Percentiles rank a stretch among this genome's conserved stretches.
phyloP scores from a whole-genome alignment of 192 early-diverging fungal species.

The Umbelopsis ramanniana region DNA sequence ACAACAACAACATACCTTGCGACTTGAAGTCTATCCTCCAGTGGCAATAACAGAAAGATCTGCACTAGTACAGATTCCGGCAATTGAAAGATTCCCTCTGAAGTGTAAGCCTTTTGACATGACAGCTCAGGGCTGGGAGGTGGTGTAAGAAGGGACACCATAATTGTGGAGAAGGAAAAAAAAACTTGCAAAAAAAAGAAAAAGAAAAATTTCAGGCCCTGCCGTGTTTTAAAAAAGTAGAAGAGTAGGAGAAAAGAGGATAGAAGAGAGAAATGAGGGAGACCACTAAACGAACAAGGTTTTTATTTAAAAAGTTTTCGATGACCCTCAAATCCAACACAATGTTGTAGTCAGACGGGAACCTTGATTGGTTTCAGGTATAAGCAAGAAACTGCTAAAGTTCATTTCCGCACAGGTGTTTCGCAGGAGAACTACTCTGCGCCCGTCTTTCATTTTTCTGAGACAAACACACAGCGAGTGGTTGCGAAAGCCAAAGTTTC shows the following conservation, averaged over 20 bases:
- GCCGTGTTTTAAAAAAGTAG: not conserved
- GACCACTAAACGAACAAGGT: not conserved
- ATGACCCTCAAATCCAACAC: slow-evolving; percentile 21
- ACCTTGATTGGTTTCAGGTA: slow-evolving; percentile 17
- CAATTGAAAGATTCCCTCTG: not conserved
- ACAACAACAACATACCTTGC: slow-evolving; percentile 19
- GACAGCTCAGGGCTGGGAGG: slow-evolving; percentile 3
- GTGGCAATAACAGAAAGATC: slow-evolving; percentile 3
- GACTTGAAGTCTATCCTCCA: not conserved
- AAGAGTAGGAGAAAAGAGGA: not conserved
- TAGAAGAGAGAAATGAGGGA: slow-evolving; percentile 11
- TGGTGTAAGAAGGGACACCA: slow-evolving; percentile 15
- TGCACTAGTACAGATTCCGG: slow-evolving; percentile 17
- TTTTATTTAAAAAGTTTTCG: slow-evolving; percentile 6
- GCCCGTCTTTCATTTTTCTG: slow-evolving; percentile 23
- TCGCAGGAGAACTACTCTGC: slow-evolving; percentile 18
- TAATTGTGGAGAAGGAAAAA: not conserved
- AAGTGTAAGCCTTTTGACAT: not conserved
- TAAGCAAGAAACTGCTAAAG: slow-evolving; percentile 23
- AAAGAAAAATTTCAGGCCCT: not conserved
- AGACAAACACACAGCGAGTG: slow-evolving; percentile 17
- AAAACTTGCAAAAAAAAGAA: not conserved
- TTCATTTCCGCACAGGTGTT: slow-evolving; percentile 20
- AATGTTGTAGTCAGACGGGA: slow-evolving; percentile 21
- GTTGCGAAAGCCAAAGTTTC: slow-evolving; percentile 17